Evolutionary conservation across 2,329 filamentous ascomycete genomes (phyloP).

Genomic region (Colletotrichum melonis): DNA sequence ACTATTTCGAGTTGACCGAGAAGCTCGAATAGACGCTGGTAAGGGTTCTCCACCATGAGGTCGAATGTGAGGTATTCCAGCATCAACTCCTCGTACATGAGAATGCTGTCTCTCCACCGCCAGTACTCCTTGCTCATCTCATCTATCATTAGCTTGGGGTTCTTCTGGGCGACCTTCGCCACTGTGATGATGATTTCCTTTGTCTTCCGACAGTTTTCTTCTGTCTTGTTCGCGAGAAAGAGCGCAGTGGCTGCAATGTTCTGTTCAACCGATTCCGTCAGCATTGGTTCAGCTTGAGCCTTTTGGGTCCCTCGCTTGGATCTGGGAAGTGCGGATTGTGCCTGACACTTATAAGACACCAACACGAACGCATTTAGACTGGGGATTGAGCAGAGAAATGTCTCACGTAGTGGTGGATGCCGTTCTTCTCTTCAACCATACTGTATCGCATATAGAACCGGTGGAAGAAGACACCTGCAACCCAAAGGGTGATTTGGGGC

Average conservation of each 20-base stretch:
- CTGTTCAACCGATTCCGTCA: constrained; percentile 50
- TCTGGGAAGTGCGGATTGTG: constrained; percentile 18
- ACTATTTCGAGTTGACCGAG: constrained; percentile 79
- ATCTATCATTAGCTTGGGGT: constrained; percentile 88
- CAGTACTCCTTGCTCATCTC: constrained; percentile 99
- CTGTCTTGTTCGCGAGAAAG: constrained; percentile 96
- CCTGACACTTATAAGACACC: constrained; percentile 31
- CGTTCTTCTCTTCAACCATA: constrained; percentile 79
- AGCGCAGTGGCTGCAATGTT: constrained; percentile 90
- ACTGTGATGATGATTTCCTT: constrained; percentile 94
- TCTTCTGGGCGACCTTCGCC: constrained; percentile 94
- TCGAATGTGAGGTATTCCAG: constrained; percentile 95
- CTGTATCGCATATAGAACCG: constrained; percentile 93
- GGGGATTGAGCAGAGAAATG: background rate
- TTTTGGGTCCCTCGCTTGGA: constrained; percentile 31
- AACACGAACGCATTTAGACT: background rate
- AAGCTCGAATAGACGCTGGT: constrained; percentile 85
- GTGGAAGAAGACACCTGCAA: constrained; percentile 94
- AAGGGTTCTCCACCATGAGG: constrained; percentile 88
- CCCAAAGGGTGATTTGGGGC: constrained; percentile 91
- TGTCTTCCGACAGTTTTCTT: constrained; percentile 96
- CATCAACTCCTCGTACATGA: constrained; percentile 92
- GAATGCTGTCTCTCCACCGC: constrained; percentile 95
- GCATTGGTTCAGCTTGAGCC: constrained; percentile 19
- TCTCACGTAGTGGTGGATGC: constrained; percentile 90